Evolutionary conservation across 2,329 filamentous ascomycete species (phyloP), one percentile per base, ranked within the genome.

Genomic region (Graphiopsis chlorocephala): DNA sequence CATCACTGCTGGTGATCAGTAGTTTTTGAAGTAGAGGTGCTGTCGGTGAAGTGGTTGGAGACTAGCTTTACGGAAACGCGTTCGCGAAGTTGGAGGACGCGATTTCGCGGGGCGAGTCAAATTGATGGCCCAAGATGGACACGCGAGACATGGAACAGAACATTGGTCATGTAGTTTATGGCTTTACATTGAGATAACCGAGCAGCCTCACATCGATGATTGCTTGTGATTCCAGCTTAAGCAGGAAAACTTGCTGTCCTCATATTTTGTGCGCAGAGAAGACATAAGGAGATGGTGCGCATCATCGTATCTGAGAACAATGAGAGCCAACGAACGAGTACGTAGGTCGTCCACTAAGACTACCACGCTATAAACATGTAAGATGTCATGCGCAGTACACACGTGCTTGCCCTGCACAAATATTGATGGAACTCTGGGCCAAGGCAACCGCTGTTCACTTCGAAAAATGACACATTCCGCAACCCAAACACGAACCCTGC

Each of bases 1-100:
- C 71, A 72, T 72, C 8, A 11, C 20, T 58, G 53, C 29, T 48
- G 57, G 26, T 45, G 15, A 12, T 14, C 3, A 26, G 45, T 35
- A 4, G 29, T n/a, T 38, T 23, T 2, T 4, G n/a, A 15, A 25
- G 20, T 35, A 3, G n/a, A 23, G 4, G 17, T 60, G 10, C 48
- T 60, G 57, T 60, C 57, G 57, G 56, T 59, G 56, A 59, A 29
- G 56, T 23, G 29, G 35, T 7, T 48, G 35, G 14, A 48, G 23
- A 20, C 20, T 47, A 31, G 56, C 29, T 45, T 15, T 7, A 35
- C 10, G 20, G 25, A 47, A 59, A n/a, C n/a, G n/a, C n/a, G n/a
- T n/a, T n/a, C 56, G 56, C 56, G n/a, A n/a, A n/a, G 56, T 47
- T 47, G 31, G 20, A 33, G 31, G 29, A 38, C 53, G 29, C 31